Conservation (phyloP, 2,329 filamentous ascomycete genomes). For the Aureobasidium sp. region DNA sequence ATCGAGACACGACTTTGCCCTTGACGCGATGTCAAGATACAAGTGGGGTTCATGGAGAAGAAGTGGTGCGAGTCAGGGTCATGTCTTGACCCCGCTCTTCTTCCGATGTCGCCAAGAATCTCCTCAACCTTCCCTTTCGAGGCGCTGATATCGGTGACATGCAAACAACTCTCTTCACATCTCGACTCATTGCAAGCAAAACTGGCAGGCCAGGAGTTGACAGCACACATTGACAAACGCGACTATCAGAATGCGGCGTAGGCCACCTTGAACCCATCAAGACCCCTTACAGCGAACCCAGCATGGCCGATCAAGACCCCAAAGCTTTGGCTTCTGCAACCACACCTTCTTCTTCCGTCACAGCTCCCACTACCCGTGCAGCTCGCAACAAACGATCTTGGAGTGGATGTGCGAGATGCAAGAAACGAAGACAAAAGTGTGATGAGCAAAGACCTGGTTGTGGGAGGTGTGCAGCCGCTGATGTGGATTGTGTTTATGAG, state of each 20-base stretch:
- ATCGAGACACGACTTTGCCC: not conserved
- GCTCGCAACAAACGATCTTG: constrained; percentile 8
- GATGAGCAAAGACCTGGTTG: constrained; percentile 12
- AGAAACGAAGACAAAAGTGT: constrained; percentile 14
- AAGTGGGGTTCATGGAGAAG: not conserved
- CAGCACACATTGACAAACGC: not conserved
- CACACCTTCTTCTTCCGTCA: not conserved
- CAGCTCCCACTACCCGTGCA: not conserved
- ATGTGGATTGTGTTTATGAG: constrained; percentile 11
- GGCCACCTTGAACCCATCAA: not conserved
- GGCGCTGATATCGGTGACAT: not conserved
- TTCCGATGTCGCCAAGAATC: constrained; percentile 6
- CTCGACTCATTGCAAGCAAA: not conserved
- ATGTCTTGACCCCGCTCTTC: not conserved
- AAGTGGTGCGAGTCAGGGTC: not conserved
- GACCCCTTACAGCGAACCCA: not conserved
- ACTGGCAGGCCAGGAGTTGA: not conserved
- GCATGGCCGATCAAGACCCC: not conserved
- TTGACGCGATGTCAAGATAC: not conserved
- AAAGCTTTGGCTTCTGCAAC: not conserved
- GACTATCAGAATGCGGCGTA: not conserved
- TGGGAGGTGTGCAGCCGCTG: not conserved
- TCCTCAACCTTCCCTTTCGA: constrained; percentile 5
- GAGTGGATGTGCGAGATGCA: constrained; percentile 13
- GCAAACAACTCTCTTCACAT: not conserved